phyloP scores from a whole-genome alignment of 2,329 filamentous ascomycete species.

The Emmonsiellopsis sp. region DNA sequence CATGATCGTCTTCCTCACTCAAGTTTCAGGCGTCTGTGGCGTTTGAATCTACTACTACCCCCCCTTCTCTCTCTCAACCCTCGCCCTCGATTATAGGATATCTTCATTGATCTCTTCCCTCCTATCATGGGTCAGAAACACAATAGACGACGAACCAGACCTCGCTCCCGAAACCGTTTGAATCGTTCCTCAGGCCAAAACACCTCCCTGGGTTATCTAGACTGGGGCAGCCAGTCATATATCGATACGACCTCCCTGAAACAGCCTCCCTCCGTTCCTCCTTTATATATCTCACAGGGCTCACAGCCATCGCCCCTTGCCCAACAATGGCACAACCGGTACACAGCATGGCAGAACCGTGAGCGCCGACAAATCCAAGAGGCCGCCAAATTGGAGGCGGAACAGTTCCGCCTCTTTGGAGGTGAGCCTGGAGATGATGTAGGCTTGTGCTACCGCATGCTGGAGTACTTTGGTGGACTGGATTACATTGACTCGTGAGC shows the following conservation, averaged over 20 bases:
- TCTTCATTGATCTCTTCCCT: neutral
- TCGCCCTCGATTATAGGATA: neutral
- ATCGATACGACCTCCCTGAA: conserved; percentile 6
- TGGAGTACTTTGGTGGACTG: conserved; percentile 40
- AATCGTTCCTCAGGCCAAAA: conserved; percentile 8
- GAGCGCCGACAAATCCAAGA: conserved; percentile 23
- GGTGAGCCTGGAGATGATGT: conserved; percentile 36
- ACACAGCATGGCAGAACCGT: conserved; percentile 30
- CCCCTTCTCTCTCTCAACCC: neutral
- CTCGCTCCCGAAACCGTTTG: conserved; percentile 28
- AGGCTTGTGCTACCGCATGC: conserved; percentile 39
- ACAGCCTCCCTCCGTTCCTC: conserved; percentile 12
- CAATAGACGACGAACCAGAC: conserved; percentile 36
- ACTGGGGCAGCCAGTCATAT: conserved; percentile 13
- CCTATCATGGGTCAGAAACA: conserved; percentile 36
- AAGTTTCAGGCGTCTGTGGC: conserved; percentile 1
- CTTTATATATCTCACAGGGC: neutral
- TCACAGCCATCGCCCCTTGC: conserved; percentile 21
- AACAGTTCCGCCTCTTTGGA: conserved; percentile 37
- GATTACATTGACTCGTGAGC: conserved; percentile 38
- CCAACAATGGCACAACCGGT: conserved; percentile 34
- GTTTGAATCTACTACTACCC: neutral
- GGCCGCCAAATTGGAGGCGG: conserved; percentile 24
- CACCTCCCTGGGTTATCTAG: conserved; percentile 15
- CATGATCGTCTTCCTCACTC: neutral